phyloP scores from a whole-genome alignment of 805 yeast species.

The Cyberlindnera veronae region DNA sequence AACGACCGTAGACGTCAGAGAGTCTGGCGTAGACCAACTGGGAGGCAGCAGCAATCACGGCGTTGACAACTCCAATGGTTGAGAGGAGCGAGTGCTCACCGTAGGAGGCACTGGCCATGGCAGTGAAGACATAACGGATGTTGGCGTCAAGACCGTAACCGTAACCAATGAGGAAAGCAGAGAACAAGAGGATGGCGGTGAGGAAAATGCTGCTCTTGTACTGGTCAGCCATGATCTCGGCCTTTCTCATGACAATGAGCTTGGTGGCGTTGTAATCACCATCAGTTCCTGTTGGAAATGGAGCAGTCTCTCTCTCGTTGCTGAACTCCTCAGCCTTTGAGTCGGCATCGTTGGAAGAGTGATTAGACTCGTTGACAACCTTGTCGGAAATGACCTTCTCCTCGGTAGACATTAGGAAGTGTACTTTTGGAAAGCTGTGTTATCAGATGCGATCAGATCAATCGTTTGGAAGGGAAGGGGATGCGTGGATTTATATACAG shows the following conservation, averaged over 20 bases:
- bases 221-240: conserved; percentile 35
- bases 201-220: conserved; percentile 32
- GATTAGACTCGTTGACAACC: no score
- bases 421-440: no score
- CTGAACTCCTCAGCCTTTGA: no score
- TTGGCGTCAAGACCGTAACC: conserved; percentile 54
- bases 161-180: conserved; percentile 49
- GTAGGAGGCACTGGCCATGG: conserved; percentile 55
- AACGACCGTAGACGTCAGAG: conserved; percentile 62
- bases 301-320: no score
- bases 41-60: conserved; percentile 66
- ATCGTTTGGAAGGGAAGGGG: no score
- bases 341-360: no score
- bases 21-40: conserved; percentile 62
- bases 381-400: no score
- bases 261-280: conserved; percentile 3
- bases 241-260: conserved; percentile 2
- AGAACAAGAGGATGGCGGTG: conserved; percentile 37
- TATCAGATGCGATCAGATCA: no score
- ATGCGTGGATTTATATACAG: no score
- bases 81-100: conserved; percentile 51
- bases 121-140: conserved; percentile 46
- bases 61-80: conserved; percentile 53
- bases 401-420: no score
- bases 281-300: no score